Evolutionary conservation across 768 basidiomycete species (phyloP).

Genomic region (Dioszegia hungarica): DNA sequence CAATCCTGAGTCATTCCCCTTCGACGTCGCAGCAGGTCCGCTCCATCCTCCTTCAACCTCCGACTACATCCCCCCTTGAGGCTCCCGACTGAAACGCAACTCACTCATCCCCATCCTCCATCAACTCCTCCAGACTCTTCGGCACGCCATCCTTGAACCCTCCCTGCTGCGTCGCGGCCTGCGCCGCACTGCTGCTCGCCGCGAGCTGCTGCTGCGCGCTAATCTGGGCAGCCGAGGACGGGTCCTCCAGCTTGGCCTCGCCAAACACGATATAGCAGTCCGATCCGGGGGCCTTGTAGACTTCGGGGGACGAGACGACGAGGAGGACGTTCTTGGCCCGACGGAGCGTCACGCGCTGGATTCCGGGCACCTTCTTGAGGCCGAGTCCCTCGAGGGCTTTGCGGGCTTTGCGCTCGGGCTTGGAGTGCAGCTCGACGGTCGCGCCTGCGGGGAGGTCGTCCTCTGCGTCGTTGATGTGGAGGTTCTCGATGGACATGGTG

Average conservation of each 20-base stretch:
- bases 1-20: too few species aligned
- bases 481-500: conserved; percentile 53
- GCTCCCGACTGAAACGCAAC: conserved; percentile 10
- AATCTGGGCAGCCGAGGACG: conserved; percentile 42
- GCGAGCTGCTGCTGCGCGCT: conserved; percentile 68
- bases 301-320: conserved; percentile 87
- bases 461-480: conserved; percentile 58
- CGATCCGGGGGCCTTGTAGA: conserved; percentile 94
- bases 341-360: conserved; percentile 90
- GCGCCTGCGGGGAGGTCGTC: conserved; percentile 58
- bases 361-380: conserved; percentile 83
- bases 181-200: conserved; percentile 49
- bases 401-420: conserved; percentile 89
- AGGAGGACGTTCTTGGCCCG: conserved; percentile 95
- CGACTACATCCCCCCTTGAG: background rate
- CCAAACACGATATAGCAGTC: conserved; percentile 99
- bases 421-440: conserved; percentile 82
- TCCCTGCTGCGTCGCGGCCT: conserved; percentile 53
- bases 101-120: conserved; percentile 43
- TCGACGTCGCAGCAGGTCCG: too few species aligned
- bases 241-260: conserved; percentile 58
- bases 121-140: conserved; percentile 55
- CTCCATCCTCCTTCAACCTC: too few species aligned
- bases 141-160: conserved; percentile 64
- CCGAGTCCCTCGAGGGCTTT: conserved; percentile 82